Evolutionary conservation across 768 basidiomycete species (phyloP).

Genomic region (Tricholoma flavovirens): DNA sequence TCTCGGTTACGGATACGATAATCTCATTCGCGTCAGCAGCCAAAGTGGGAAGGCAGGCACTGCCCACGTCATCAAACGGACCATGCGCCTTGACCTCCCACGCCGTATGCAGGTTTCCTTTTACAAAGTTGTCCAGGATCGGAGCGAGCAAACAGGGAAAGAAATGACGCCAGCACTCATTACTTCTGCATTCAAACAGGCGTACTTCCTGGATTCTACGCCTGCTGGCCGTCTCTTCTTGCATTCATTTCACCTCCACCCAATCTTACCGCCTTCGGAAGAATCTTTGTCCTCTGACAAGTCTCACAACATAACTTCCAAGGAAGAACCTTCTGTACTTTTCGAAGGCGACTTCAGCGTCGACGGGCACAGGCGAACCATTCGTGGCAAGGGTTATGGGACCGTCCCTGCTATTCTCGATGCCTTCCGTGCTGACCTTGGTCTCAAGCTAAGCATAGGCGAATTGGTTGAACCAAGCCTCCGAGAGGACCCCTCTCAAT

Average conservation of each 20-base stretch:
- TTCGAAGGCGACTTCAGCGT: conserved; percentile 67
- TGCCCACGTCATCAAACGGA: conserved; percentile 76
- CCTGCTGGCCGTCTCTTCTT: conserved; percentile 64
- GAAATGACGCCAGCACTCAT: conserved; percentile 79
- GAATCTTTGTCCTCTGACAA: conserved; percentile 44
- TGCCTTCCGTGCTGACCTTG: conserved; percentile 61
- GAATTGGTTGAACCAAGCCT: conserved; percentile 73
- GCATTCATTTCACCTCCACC: conserved; percentile 52
- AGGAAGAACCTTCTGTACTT: conserved; percentile 22
- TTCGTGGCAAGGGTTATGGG: conserved; percentile 75
- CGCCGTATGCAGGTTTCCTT: conserved; percentile 79
- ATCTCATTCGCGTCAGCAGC: conserved; percentile 84
- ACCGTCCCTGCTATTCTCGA: conserved; percentile 72
- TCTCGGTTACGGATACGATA: conserved; percentile 79
- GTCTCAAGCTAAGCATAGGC: conserved; percentile 58
- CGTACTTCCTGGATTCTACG: conserved; percentile 58
- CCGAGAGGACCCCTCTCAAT: conserved; percentile 16
- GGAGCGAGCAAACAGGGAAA: conserved; percentile 70
- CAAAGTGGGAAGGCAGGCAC: conserved; percentile 85
- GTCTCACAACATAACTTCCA: conserved; percentile 27
- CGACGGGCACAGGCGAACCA: conserved; percentile 56
- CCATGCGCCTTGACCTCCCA: conserved; percentile 69
- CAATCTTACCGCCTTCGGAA: conserved; percentile 32
- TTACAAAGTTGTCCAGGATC: conserved; percentile 69
- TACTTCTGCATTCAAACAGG: conserved; percentile 58